These are phyloP conservation scores for Hansenula anomala DNA, from an alignment of 1,139 yeast genomes.

Conservation along the genomic window DNA sequence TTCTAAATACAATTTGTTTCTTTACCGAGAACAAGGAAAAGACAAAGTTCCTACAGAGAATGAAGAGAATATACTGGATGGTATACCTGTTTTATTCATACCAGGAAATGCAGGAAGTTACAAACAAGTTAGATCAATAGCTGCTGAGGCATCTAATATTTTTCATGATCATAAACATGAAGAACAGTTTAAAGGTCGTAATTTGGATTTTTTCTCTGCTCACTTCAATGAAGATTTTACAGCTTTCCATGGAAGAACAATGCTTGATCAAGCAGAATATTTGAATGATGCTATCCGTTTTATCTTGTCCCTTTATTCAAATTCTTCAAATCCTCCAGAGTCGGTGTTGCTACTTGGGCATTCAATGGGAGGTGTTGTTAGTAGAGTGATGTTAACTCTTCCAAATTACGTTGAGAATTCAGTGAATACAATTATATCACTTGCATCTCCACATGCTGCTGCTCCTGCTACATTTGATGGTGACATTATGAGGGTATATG, in stretches of 20 bases:
- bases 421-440: slow-evolving; percentile 77
- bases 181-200: slow-evolving; percentile 24
- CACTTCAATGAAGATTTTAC: slow-evolving; percentile 96
- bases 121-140: slow-evolving; percentile 87
- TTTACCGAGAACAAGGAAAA: slow-evolving; percentile 72
- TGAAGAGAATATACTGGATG: slow-evolving; percentile 43
- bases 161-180: slow-evolving; percentile 34
- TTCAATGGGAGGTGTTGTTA: slow-evolving; percentile 96
- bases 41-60: slow-evolving; percentile 52
- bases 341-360: slow-evolving; percentile 85
- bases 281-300: slow-evolving; percentile 80
- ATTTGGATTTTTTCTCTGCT: slow-evolving; percentile 78
- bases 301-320: slow-evolving; percentile 62
- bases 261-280: slow-evolving; percentile 92
- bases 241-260: slow-evolving; percentile 91
- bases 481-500: slow-evolving; percentile 71
- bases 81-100: slow-evolving; percentile 84
- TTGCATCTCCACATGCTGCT: slow-evolving; percentile 90
- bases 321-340: slow-evolving; percentile 37
- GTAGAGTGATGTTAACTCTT: slow-evolving; percentile 73
- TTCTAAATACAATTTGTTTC: slow-evolving; percentile 70
- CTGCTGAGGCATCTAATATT: slow-evolving; percentile 63
- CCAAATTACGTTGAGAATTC: slow-evolving; percentile 71
- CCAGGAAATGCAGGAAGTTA: slow-evolving; percentile 98
- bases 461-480: slow-evolving; percentile 97